Evolutionary conservation across 768 basidiomycete species (phyloP).

Genomic region (Hericium erinaceus): DNA sequence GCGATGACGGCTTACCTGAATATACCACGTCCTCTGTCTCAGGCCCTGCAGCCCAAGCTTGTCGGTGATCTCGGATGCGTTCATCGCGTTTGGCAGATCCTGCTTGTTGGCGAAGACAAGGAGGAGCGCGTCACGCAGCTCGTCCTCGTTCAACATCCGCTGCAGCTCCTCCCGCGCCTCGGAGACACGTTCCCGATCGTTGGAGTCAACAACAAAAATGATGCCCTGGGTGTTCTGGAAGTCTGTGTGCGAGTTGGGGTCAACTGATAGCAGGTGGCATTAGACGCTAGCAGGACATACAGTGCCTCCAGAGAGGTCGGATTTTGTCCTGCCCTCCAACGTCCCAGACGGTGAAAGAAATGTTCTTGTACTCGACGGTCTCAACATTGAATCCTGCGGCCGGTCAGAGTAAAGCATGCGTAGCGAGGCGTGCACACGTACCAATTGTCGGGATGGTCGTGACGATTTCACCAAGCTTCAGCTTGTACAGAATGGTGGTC

Average conservation of each 20-base stretch:
- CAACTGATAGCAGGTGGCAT: slow-evolving; percentile 6
- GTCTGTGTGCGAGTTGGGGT: slow-evolving; percentile 42
- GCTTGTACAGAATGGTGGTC: slow-evolving; percentile 97
- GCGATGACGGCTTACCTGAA: slow-evolving; percentile 53
- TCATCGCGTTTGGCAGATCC: slow-evolving; percentile 99
- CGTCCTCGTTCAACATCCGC: slow-evolving; percentile 99
- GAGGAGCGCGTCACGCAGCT: slow-evolving; percentile 95
- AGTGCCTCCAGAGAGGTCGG: slow-evolving; percentile 99
- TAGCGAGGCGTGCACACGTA: slow-evolving; percentile 31
- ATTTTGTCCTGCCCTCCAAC: slow-evolving; percentile 99
- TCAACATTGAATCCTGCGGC: slow-evolving; percentile 96
- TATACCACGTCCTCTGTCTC: slow-evolving; percentile 96
- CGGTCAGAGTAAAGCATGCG: slow-evolving; percentile 13
- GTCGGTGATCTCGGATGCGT: slow-evolving; percentile 98
- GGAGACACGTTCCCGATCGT: slow-evolving; percentile 98
- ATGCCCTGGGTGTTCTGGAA: slow-evolving; percentile 99
- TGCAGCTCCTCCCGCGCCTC: slow-evolving; percentile 99
- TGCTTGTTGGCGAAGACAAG: slow-evolving; percentile 99
- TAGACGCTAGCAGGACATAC: slow-evolving; percentile 43
- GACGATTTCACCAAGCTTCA: slow-evolving; percentile 99
- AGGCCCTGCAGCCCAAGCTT: slow-evolving; percentile 98
- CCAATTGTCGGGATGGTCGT: slow-evolving; percentile 99
- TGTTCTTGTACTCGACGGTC: slow-evolving; percentile 99
- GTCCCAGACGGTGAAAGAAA: slow-evolving; percentile 99
- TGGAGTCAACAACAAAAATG: slow-evolving; percentile 99